Conservation (phyloP, 129 eudicot species). For the Lactuca sativa region DNA sequence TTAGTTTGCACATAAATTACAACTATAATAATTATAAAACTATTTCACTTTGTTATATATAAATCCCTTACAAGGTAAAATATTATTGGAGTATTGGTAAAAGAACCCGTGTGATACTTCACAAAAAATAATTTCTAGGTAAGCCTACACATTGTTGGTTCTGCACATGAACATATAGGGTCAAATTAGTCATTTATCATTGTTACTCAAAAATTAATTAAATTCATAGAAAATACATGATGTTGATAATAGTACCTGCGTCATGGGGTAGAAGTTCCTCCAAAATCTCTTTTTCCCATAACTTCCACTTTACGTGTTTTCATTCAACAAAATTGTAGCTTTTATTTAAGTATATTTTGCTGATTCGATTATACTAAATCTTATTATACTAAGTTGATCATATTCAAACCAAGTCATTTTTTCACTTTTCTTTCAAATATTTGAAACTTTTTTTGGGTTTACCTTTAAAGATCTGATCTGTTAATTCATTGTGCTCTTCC, state of each 20-base stretch:
- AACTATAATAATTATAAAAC: neutral
- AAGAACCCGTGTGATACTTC: slow-evolving; percentile 53
- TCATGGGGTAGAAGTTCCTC: slow-evolving; percentile 17
- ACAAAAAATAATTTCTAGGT: slow-evolving; percentile 72
- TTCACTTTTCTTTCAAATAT: too few relatives aligned
- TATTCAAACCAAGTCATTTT: too few relatives aligned
- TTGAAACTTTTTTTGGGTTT: too few relatives aligned
- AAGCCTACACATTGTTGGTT: slow-evolving; percentile 54
- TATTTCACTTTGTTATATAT: neutral
- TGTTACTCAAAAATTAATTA: too few relatives aligned
- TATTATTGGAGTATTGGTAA: slow-evolving; percentile 56
- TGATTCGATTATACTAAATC: too few relatives aligned
- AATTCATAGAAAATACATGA: neutral
- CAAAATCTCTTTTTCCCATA: slow-evolving; percentile 62
- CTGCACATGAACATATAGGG: slow-evolving; percentile 31
- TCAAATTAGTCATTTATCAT: neutral
- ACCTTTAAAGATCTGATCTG: too few relatives aligned
- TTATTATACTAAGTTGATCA: too few relatives aligned
- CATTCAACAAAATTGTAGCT: slow-evolving; percentile 17
- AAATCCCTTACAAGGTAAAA: slow-evolving; percentile 50
- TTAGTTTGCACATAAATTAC: too few relatives aligned
- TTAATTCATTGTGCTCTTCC: too few relatives aligned
- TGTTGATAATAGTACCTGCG: slow-evolving; percentile 10
- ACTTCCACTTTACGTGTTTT: slow-evolving; percentile 87
- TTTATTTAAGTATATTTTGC: too few relatives aligned